Evolutionary conservation across 2,329 filamentous ascomycete genomes (phyloP), one percentile per base, ranked within the genome.

Genomic region (Orbilia quercus): DNA sequence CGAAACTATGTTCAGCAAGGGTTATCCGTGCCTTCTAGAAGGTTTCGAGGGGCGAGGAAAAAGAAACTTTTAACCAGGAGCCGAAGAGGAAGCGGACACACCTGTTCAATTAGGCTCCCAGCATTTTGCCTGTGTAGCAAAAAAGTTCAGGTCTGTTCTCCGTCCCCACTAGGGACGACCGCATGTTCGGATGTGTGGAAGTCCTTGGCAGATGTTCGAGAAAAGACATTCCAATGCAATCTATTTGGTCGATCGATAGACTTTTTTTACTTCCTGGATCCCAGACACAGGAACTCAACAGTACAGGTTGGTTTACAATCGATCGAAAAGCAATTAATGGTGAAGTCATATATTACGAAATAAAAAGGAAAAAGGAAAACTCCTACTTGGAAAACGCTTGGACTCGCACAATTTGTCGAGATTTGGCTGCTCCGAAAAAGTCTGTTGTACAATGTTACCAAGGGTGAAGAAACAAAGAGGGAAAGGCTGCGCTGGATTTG

Each of bases 51-150:
- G 57, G 16, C 55, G 25, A 47, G 36, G 34, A 65, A 73, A 73
- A 73, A 73, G 69, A 65, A 73, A 73, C 47, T 44, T 73, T 73
- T 73, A 73, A 48, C 69, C 69, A 66, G 55, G 51, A 73, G 69
- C 69, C 69, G 69, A 73, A 57, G 65, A 51, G 69, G 69, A 62
- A 73, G 69, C 69, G 69, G 69, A 23, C 50, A 54, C 69, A 66
- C 53, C 69, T 55, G 53, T 73, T 73, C 69, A 73, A 73, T 73
- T 73, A 73, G 69, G 69, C 69, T 73, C 69, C 69, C 69, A 73
- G 60, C 60, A 73, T 73, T 73, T 73, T 73, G 69, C 69, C 69
- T 73, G 69, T 73, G 50, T 23, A 67, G 63, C 67, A 64, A 58
- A 72, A n/a, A n/a, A n/a, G n/a, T 64, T 58, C 45, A 58, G 47